Evolutionary conservation across 129 eudicot species (phyloP).

Genomic region (Deinandra increscens): DNA sequence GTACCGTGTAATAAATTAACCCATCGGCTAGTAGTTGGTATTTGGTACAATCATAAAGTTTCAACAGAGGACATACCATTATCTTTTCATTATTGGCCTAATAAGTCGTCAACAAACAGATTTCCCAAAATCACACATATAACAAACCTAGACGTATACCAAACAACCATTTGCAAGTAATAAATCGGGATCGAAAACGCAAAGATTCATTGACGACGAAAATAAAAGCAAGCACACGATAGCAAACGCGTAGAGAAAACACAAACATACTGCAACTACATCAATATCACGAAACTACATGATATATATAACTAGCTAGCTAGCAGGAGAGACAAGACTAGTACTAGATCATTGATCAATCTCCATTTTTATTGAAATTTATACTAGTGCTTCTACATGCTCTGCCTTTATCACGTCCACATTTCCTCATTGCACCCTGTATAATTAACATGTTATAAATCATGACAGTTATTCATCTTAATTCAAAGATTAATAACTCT

Average conservation of each 20-base stretch:
- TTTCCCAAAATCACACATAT: too few relatives aligned
- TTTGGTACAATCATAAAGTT: too few relatives aligned
- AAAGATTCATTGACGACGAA: background rate
- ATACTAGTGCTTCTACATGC: conserved; percentile 20
- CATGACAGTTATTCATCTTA: background rate
- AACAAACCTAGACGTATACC: too few relatives aligned
- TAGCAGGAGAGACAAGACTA: background rate
- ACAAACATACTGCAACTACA: background rate
- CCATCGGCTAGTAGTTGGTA: too few relatives aligned
- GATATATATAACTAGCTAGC: too few relatives aligned
- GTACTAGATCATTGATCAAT: background rate
- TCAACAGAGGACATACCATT: too few relatives aligned
- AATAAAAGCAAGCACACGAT: background rate
- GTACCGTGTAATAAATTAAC: too few relatives aligned
- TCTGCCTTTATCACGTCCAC: background rate
- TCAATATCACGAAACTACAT: background rate
- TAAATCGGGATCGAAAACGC: background rate
- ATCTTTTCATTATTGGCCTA: too few relatives aligned
- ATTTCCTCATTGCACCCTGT: conserved; percentile 37
- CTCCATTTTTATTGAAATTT: background rate
- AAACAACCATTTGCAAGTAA: background rate
- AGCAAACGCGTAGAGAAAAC: background rate
- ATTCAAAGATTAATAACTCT: too few relatives aligned
- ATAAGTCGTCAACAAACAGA: too few relatives aligned
- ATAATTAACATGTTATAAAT: background rate